Evolutionary conservation across 2,329 filamentous ascomycete genomes (phyloP).

Genomic region (Coccinonectria pachysandricola): DNA sequence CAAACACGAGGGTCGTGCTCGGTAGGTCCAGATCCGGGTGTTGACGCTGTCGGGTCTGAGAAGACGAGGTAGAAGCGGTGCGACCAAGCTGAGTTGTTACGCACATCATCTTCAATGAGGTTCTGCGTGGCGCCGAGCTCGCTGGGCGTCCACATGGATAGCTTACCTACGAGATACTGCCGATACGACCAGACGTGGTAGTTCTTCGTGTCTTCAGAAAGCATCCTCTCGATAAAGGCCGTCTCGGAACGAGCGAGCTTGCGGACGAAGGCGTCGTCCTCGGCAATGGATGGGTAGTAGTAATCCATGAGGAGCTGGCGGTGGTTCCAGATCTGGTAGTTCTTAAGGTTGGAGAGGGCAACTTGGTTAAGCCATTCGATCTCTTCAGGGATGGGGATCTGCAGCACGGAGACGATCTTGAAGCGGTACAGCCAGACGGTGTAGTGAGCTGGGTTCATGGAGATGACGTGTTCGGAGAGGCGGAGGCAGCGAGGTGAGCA

Average conservation of each 20-base stretch:
- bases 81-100: slow-evolving; percentile 97
- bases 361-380: slow-evolving; percentile 78
- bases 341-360: slow-evolving; percentile 79
- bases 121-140: slow-evolving; percentile 63
- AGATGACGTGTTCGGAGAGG: slow-evolving; percentile 83
- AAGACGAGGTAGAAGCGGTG: slow-evolving; percentile 94
- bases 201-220: slow-evolving; percentile 84
- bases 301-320: slow-evolving; percentile 55
- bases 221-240: slow-evolving; percentile 69
- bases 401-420: slow-evolving; percentile 59
- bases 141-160: slow-evolving; percentile 60
- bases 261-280: slow-evolving; percentile 42
- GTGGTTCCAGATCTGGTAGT: slow-evolving; percentile 95
- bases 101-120: slow-evolving; percentile 68
- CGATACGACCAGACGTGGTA: slow-evolving; percentile 98
- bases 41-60: slow-evolving; percentile 43
- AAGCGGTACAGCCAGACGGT: slow-evolving; percentile 97
- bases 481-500: slow-evolving; percentile 66
- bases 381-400: slow-evolving; percentile 58
- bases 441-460: slow-evolving; percentile 93
- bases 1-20: slow-evolving; percentile 48
- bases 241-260: slow-evolving; percentile 55
- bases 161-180: slow-evolving; percentile 55
- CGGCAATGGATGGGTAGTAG: slow-evolving; percentile 49
- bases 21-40: slow-evolving; percentile 36